phyloP scores from a whole-genome alignment of 768 basidiomycete genomes.

The Lactarius deliciosus region DNA sequence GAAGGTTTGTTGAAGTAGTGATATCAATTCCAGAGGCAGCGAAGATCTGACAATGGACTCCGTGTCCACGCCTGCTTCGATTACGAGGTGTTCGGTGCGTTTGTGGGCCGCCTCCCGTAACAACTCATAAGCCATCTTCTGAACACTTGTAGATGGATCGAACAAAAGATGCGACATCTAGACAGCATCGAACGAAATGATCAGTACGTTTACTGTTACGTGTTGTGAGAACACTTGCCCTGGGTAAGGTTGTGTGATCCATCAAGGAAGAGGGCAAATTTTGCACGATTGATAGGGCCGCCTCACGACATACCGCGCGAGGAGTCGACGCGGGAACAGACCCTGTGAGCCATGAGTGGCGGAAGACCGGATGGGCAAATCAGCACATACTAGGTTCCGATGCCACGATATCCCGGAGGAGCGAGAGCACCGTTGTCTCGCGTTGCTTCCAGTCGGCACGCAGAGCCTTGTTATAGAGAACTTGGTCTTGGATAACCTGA shows the following conservation, averaged over 20 bases:
- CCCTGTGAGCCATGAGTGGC: constrained; percentile 21
- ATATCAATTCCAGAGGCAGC: constrained; percentile 67
- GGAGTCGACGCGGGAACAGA: constrained; percentile 48
- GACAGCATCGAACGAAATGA: constrained; percentile 4
- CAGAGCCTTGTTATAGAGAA: constrained; percentile 69
- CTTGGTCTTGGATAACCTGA: constrained; percentile 65
- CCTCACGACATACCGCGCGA: constrained; percentile 62
- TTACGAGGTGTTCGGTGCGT: constrained; percentile 78
- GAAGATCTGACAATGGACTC: constrained; percentile 53
- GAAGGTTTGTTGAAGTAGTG: constrained; percentile 54
- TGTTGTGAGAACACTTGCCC: constrained; percentile 42
- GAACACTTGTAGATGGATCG: constrained; percentile 63
- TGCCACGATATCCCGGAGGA: constrained; percentile 62
- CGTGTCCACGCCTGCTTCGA: constrained; percentile 81
- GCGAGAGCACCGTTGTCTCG: constrained; percentile 48
- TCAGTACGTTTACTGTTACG: background rate
- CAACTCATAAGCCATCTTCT: constrained; percentile 75
- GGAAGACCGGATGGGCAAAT: background rate
- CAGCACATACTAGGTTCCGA: constrained; percentile 48
- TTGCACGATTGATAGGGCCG: constrained; percentile 67
- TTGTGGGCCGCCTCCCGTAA: constrained; percentile 67
- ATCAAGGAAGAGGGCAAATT: constrained; percentile 63
- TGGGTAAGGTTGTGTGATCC: constrained; percentile 60
- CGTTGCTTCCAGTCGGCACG: constrained; percentile 67
- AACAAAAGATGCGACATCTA: constrained; percentile 81